A percentile compares a stretch with the other conserved stretches of the same genome.
phyloP scores from a whole-genome alignment of 371 early-diverging fungal genomes.

The Encephalitozoon intestinalis region DNA sequence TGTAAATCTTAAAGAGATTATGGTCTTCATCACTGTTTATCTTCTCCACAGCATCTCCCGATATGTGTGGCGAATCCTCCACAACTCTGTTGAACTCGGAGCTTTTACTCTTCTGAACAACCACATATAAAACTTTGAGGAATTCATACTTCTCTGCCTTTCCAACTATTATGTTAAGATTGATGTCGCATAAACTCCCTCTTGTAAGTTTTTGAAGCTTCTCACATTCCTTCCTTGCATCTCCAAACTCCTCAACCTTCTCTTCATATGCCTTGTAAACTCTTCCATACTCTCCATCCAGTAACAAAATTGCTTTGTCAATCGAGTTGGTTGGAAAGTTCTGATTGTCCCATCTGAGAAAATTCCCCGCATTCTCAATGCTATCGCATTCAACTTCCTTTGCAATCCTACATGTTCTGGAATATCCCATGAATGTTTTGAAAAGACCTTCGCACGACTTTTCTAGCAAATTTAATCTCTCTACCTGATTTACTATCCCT shows the following conservation, averaged over 20 bases:
- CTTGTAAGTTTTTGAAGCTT: neutral
- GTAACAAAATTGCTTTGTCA: neutral
- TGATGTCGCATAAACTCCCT: constrained; percentile 6
- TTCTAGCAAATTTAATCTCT: neutral
- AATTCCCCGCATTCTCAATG: neutral
- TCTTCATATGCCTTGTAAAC: neutral
- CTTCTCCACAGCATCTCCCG: neutral
- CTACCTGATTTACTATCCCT: constrained; percentile 3
- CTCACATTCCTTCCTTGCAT: neutral
- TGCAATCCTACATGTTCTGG: too few relatives aligned
- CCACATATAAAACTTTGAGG: constrained; percentile 7
- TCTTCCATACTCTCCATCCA: neutral
- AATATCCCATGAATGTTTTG: neutral
- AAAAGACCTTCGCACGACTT: neutral
- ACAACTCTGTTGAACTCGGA: neutral
- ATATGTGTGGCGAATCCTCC: neutral
- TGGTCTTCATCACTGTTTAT: constrained; percentile 10
- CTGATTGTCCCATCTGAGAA: neutral
- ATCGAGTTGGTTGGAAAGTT: neutral
- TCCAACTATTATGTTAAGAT: neutral
- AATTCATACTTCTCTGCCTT: neutral
- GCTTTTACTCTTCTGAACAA: neutral
- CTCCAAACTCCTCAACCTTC: neutral
- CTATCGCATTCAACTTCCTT: neutral
- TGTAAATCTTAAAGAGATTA: neutral